Percentiles rank a stretch among this genome's conserved stretches.
Evolutionary conservation across 176 grass and related monocot genomes (phyloP).

Genomic region (Eleusine coracana): DNA sequence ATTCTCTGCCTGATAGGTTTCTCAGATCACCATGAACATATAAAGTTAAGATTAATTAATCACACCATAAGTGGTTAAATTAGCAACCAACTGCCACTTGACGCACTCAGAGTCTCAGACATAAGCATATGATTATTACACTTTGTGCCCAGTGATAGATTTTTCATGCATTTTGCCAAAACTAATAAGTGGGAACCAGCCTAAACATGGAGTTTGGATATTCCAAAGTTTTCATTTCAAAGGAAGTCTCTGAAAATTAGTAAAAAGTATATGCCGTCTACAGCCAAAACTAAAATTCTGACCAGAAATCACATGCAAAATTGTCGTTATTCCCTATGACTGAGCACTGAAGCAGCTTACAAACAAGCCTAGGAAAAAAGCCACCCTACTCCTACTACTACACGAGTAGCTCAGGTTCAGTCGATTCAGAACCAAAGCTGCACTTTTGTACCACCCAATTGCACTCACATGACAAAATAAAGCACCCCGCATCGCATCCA

Average conservation of each 20-base stretch:
- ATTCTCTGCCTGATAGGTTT: constrained; percentile 70
- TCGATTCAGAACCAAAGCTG: constrained; percentile 29
- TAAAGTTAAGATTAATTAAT: background rate
- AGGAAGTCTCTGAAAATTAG: background rate
- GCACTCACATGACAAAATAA: constrained; percentile 21
- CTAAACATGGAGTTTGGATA: background rate
- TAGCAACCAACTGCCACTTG: background rate
- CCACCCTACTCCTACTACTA: background rate
- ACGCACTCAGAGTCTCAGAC: background rate
- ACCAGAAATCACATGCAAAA: background rate
- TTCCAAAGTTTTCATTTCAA: background rate
- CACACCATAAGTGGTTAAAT: constrained; percentile 3
- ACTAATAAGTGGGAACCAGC: background rate
- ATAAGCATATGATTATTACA: background rate
- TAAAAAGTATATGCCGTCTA: background rate
- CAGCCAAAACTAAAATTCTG: background rate
- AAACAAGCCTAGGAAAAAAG: background rate
- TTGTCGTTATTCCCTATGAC: background rate
- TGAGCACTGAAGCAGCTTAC: background rate
- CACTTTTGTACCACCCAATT: constrained; percentile 28
- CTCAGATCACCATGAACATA: constrained; percentile 14
- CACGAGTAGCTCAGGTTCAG: background rate
- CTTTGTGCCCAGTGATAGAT: background rate
- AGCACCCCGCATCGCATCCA: background rate
- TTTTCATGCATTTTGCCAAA: background rate